Evolutionary conservation across 805 yeast genomes (phyloP).

Genomic region (Saturnispora saitoi): DNA sequence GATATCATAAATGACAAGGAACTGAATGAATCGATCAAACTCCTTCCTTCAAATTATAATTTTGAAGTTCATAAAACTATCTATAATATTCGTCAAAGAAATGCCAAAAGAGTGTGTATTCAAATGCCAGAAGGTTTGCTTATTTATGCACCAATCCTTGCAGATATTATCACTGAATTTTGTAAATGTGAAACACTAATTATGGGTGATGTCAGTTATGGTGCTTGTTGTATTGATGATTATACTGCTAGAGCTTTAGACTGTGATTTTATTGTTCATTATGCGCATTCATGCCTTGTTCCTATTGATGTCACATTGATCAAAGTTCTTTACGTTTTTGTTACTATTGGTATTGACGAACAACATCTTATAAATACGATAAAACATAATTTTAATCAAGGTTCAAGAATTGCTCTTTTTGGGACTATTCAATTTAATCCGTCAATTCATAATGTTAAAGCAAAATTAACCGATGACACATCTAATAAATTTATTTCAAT

Average conservation of each 20-base stretch:
- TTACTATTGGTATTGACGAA: slow-evolving; percentile 84
- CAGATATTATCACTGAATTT: slow-evolving; percentile 89
- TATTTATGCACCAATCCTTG: slow-evolving; percentile 78
- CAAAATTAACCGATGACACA: slow-evolving; percentile 39
- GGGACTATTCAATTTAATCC: slow-evolving; percentile 98
- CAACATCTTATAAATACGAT: slow-evolving; percentile 72
- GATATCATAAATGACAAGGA: slow-evolving; percentile 76
- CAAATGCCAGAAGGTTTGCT: slow-evolving; percentile 97
- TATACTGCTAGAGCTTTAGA: slow-evolving; percentile 87
- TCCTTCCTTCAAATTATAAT: slow-evolving; percentile 86
- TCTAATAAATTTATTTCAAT: slow-evolving; percentile 44
- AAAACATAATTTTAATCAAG: slow-evolving; percentile 54
- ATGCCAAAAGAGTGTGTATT: slow-evolving; percentile 77
- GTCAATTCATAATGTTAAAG: slow-evolving; percentile 70
- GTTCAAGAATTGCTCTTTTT: slow-evolving; percentile 69
- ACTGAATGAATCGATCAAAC: slow-evolving; percentile 70
- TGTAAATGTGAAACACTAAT: slow-evolving; percentile 80
- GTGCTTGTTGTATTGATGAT: slow-evolving; percentile 98
- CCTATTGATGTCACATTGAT: slow-evolving; percentile 89
- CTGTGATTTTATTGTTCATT: slow-evolving; percentile 91
- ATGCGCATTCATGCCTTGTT: slow-evolving; percentile 94
- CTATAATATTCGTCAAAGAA: slow-evolving; percentile 75
- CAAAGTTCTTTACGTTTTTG: slow-evolving; percentile 91
- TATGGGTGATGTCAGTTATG: slow-evolving; percentile 98
- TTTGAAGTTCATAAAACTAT: slow-evolving; percentile 94